Evolutionary conservation across 2,329 filamentous ascomycete genomes (phyloP), one percentile per base, ranked within the genome.

Genomic region (Pseudocercospora musae): DNA sequence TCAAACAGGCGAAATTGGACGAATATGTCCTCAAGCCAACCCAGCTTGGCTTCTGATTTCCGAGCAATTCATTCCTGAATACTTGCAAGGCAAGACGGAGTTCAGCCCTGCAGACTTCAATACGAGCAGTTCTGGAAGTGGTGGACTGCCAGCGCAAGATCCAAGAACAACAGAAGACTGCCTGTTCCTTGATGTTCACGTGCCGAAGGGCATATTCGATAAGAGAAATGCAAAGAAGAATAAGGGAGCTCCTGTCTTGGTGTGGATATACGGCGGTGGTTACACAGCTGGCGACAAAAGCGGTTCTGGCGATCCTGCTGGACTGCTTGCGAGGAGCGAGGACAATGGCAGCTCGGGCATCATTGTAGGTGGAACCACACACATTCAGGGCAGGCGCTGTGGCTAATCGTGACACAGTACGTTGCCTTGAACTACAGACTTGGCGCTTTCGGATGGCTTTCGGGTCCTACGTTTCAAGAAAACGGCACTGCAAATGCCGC

Each of bases 221-320:
- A 68, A 68, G 31, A 56, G 53, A 48, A 58, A 64, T 42, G 23
- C 55, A 6, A 62, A 60, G 33, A 59, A 60, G 25, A 52, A 18
- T 9, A 52, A 52, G 18, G 69, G 76, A 72, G 66, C 79, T 68
- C 74, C 77, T 25, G 72, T 74, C 6, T 54, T 75, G 18, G 71
- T 75, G 42, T 78, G 73, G 79, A 80, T 82, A n/a, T 78, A 81
- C 62, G 81, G 81, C 13, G 80, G 80, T 18, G 79, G 78, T 3
- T 81, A 80, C 62, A 75, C 73, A 2, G 64, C 57, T 10, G 80
- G 76, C 8, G 73, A 71, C 8, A 82, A 80, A 69, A 69, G 65
- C 48, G 64, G 60, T 29, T 68, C 65, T 59, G 72, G 72, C 15
- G 74, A 77, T 65, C 75, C 79, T 8, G 71, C 73, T 31, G 79